Conservation (phyloP, 768 basidiomycete genomes). For the Termitomyces sp. region DNA sequence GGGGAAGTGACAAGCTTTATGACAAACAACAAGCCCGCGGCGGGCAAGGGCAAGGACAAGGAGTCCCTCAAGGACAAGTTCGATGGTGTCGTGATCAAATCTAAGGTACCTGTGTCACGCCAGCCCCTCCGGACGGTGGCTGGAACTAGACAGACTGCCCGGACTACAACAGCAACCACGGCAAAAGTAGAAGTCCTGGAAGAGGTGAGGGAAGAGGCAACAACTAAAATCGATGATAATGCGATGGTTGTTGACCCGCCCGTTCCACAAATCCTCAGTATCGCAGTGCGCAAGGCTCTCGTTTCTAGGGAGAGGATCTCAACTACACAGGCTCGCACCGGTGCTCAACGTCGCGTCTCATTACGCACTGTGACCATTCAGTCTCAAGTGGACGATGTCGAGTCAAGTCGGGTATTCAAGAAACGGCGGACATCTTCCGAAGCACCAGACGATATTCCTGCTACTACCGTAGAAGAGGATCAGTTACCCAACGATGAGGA, state of each 20-base stretch:
- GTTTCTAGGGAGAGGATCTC: slow-evolving; percentile 25
- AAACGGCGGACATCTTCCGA: slow-evolving; percentile 71
- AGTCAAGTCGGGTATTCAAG: slow-evolving; percentile 59
- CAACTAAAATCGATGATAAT: slow-evolving; percentile 35
- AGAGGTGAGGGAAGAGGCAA: slow-evolving; percentile 24
- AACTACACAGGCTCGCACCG: slow-evolving; percentile 16
- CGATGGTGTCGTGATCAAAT: slow-evolving; percentile 60
- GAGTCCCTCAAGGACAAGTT: slow-evolving; percentile 46
- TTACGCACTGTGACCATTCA: slow-evolving; percentile 17
- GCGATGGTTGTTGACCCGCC: slow-evolving; percentile 49
- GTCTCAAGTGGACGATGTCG: slow-evolving; percentile 43
- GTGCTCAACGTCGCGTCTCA: slow-evolving; percentile 19
- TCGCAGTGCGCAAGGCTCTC: slow-evolving; percentile 33
- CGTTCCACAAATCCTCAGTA: slow-evolving; percentile 30
- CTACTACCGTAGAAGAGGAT: slow-evolving; percentile 24
- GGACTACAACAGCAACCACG: slow-evolving; percentile 15
- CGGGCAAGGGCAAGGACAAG: slow-evolving; percentile 55
- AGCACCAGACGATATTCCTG: slow-evolving; percentile 42
- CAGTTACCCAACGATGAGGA: slow-evolving; percentile 40
- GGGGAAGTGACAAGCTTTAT: slow-evolving; percentile 58
- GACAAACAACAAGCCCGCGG: slow-evolving; percentile 40
- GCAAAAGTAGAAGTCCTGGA: slow-evolving; percentile 12
- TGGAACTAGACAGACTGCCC: slow-evolving; percentile 33
- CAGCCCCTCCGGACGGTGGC: slow-evolving; percentile 53
- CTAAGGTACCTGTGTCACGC: slow-evolving; percentile 37